Percentiles rank a stretch among this genome's conserved stretches.
These are phyloP conservation scores for Pseudozyma thailandica DNA, from an alignment of 1,284 basidiomycete genomes.

Conservation along the genomic window DNA sequence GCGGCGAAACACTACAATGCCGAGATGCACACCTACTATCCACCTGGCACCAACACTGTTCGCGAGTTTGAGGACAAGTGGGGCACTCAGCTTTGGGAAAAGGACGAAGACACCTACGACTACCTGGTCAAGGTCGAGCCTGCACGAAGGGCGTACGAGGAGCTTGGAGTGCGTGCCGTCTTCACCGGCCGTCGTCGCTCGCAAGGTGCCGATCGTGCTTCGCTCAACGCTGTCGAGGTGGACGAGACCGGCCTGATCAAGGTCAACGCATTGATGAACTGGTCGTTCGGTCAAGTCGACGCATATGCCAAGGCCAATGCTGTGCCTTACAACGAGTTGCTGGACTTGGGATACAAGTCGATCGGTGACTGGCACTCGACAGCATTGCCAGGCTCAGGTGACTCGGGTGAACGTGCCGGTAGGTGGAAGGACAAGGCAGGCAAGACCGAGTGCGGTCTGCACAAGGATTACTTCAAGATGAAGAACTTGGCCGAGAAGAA, in stretches of 20 bases:
- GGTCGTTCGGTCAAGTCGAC: slow-evolving; percentile 87
- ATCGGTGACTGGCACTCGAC: slow-evolving; percentile 99
- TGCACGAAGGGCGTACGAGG: slow-evolving; percentile 85
- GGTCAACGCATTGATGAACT: slow-evolving; percentile 91
- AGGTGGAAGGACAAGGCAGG: slow-evolving; percentile 86
- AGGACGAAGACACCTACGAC: slow-evolving; percentile 88
- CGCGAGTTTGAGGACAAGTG: slow-evolving; percentile 83
- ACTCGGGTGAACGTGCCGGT: slow-evolving; percentile 82
- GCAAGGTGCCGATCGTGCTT: slow-evolving; percentile 87
- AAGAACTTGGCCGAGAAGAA: slow-evolving; percentile 64
- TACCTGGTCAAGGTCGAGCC: slow-evolving; percentile 96
- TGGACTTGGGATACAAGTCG: slow-evolving; percentile 90
- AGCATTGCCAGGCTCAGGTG: slow-evolving; percentile 71
- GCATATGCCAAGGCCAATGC: slow-evolving; percentile 84
- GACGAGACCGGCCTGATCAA: slow-evolving; percentile 92
- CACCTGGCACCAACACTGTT: slow-evolving; percentile 77
- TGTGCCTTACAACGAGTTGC: slow-evolving; percentile 88
- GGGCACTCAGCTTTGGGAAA: slow-evolving; percentile 87
- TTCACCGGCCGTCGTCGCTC: slow-evolving; percentile 93
- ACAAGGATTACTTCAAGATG: slow-evolving; percentile 70
- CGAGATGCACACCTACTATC: slow-evolving; percentile 81
- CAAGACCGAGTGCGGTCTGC: slow-evolving; percentile 96
- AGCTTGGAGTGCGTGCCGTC: slow-evolving; percentile 83
- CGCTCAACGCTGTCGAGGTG: slow-evolving; percentile 86
- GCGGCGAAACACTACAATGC: slow-evolving; percentile 81